These are phyloP conservation scores for Talaromyces nanjingensis DNA, from an alignment of 495 filamentous ascomycete species.

Conservation along the genomic window DNA sequence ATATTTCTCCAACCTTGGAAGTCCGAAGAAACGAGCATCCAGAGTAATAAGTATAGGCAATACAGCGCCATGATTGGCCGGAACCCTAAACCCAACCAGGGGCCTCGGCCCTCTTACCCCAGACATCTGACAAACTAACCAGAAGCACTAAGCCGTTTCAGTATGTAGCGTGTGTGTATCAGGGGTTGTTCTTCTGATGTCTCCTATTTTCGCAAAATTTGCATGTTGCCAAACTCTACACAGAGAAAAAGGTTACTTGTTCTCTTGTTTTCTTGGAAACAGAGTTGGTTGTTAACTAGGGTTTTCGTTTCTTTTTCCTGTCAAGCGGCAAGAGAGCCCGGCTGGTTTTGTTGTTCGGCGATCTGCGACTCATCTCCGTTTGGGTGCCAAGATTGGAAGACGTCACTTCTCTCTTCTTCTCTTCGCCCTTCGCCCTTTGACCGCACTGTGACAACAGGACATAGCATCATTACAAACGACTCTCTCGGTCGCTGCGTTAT, in stretches of 20 bases:
- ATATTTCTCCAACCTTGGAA: not conserved
- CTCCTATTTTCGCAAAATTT: not conserved
- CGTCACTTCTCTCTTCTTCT: not conserved
- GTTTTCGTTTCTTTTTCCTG: not conserved
- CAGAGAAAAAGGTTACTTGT: not conserved
- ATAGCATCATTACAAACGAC: not conserved
- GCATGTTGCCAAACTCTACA: not conserved
- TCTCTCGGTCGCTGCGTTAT: not conserved
- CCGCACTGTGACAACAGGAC: not conserved
- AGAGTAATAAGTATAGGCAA: not conserved
- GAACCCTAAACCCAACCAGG: not conserved
- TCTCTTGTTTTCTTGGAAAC: not conserved
- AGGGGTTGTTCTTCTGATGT: not conserved
- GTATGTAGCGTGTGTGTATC: not conserved
- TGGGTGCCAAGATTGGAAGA: conserved; percentile 1
- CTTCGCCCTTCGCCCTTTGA: not conserved
- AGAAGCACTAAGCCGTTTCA: not conserved
- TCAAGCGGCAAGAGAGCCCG: not conserved
- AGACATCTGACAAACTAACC: not conserved
- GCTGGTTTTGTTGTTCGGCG: not conserved
- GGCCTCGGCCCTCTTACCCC: not conserved
- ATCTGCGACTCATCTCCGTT: not conserved
- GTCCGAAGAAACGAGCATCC: not conserved
- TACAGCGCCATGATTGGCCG: not conserved
- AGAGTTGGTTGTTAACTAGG: not conserved